Evolutionary conservation across 208 protist species (phyloP), one percentile per base, ranked within the genome.

Genomic region (Herpetomonas tarakana): DNA sequence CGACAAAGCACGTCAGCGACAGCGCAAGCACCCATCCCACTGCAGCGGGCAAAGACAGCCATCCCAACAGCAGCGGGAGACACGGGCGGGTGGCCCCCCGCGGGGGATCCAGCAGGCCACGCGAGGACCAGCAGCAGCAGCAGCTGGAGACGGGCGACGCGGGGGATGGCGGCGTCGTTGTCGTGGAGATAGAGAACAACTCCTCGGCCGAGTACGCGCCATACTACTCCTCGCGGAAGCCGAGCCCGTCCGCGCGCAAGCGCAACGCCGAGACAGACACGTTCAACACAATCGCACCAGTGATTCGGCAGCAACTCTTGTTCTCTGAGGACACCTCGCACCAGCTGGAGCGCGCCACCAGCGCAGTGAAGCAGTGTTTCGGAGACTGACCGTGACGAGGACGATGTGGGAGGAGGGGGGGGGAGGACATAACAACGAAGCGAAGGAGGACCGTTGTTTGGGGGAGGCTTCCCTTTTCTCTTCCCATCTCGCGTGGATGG

Each of bases 251-350:
- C 21, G 31, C 47, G 51, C 39, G 41, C 27, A 27, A 25, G 24
- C 49, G 31, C 30, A 7, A 58, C n/a, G 59, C 52, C 0, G 58
- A 59, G 0, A 55, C 70, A 49, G 58, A 79, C 45, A 78, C 72
- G 2, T 90, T 86, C 49, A 55, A 59, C 19, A 59, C 59, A 1
- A 52, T 83, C 2, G 72, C 57, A 1, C 66, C 76, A 28, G 26
- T 51, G n/a, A 71, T 90, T 29, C 78, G 83, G 11, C 30, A 69
- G 53, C 26, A 65, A 26, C 61, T 86, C 4, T 60, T 82, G 41
- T 82, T 82, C 38, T 64, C 71, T 25, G 56, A 19, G 14, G 29
- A 71, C 24, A 82, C 76, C 69, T 68, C 65, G 22, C n/a, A 22
- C 45, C 67, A 69, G 47, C 74, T 80, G 49, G 62, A 41, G 2